Percentiles rank a stretch among this genome's conserved stretches.
Evolutionary conservation across 805 yeast species (phyloP).

Genomic region (Hanseniaspora pseudoguilliermondii): DNA sequence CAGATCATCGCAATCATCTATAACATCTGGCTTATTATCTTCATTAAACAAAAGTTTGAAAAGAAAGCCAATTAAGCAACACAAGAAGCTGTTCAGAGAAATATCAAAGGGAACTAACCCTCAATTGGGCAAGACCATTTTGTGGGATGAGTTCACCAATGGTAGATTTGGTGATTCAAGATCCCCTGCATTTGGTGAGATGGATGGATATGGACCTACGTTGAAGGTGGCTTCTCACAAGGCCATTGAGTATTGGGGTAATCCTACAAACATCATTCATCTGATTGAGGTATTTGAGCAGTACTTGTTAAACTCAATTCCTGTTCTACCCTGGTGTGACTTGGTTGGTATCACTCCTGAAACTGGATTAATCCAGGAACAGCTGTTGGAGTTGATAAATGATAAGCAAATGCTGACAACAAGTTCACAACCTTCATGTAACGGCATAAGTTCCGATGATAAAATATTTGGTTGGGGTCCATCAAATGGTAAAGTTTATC

Average conservation of each 20-base stretch:
- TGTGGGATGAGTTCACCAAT: slow-evolving; percentile 92
- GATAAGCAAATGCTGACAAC: slow-evolving; percentile 66
- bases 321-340: slow-evolving; percentile 86
- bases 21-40: slow-evolving; percentile 2
- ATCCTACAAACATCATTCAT: slow-evolving; percentile 49
- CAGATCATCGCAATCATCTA: slow-evolving; percentile 11
- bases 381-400: slow-evolving; percentile 59
- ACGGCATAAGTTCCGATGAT: slow-evolving; percentile 67
- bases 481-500: slow-evolving; percentile 71
- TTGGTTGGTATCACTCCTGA: slow-evolving; percentile 65
- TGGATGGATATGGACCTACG: slow-evolving; percentile 92
- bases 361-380: slow-evolving; percentile 85
- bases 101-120: slow-evolving; percentile 11
- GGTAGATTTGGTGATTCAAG: slow-evolving; percentile 92
- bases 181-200: slow-evolving; percentile 95
- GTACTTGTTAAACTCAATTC: slow-evolving; percentile 62
- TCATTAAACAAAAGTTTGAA: background rate
- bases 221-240: slow-evolving; percentile 58
- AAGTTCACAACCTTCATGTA: slow-evolving; percentile 92
- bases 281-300: slow-evolving; percentile 53
- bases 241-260: slow-evolving; percentile 71
- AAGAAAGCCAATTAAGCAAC: slow-evolving; percentile 8
- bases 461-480: slow-evolving; percentile 98
- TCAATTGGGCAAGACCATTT: slow-evolving; percentile 8
- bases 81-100: slow-evolving; percentile 5